Evolutionary conservation across 257 asterid species (phyloP).

Genomic region (Hygrophila difformis): DNA sequence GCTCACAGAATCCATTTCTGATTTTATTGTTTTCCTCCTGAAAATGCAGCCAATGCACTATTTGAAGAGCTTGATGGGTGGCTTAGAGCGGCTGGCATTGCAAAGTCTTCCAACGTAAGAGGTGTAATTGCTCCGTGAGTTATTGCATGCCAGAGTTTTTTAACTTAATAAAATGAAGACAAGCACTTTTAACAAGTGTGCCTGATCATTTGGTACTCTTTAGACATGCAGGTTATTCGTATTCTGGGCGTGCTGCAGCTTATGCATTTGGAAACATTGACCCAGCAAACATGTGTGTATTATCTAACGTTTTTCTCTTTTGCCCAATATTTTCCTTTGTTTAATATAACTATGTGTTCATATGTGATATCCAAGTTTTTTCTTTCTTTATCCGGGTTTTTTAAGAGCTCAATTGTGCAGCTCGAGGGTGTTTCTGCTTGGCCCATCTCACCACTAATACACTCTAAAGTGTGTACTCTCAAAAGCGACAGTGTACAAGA

Average conservation of each 20-base stretch:
- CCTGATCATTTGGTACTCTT: slow-evolving; percentile 21
- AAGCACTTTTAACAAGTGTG: slow-evolving; percentile 14
- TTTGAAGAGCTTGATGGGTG: slow-evolving; percentile 91
- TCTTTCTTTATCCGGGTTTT: slow-evolving; percentile 1
- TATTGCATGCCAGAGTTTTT: slow-evolving; percentile 9
- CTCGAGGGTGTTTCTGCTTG: slow-evolving; percentile 87
- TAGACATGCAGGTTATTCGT: slow-evolving; percentile 99
- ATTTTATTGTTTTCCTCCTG: too few species aligned
- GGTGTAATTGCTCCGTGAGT: slow-evolving; percentile 99
- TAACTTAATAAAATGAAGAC: neutral
- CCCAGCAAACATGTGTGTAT: slow-evolving; percentile 62
- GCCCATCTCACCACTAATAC: slow-evolving; percentile 96
- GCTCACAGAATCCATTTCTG: too few species aligned
- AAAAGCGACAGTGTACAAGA: slow-evolving; percentile 68
- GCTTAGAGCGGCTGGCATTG: slow-evolving; percentile 59
- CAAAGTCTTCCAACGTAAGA: slow-evolving; percentile 66
- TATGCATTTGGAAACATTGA: slow-evolving; percentile 93
- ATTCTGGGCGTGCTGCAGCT: slow-evolving; percentile 98
- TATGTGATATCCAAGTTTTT: neutral
- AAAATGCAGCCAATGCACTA: too few species aligned
- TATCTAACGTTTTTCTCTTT: neutral
- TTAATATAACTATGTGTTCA: neutral
- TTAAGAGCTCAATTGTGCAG: slow-evolving; percentile 34
- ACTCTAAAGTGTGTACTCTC: slow-evolving; percentile 91
- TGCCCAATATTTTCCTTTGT: neutral